Percentiles rank a stretch among this genome's conserved stretches.
Conservation (phyloP, 345 rosid genomes). For the Microcos paniculata region DNA sequence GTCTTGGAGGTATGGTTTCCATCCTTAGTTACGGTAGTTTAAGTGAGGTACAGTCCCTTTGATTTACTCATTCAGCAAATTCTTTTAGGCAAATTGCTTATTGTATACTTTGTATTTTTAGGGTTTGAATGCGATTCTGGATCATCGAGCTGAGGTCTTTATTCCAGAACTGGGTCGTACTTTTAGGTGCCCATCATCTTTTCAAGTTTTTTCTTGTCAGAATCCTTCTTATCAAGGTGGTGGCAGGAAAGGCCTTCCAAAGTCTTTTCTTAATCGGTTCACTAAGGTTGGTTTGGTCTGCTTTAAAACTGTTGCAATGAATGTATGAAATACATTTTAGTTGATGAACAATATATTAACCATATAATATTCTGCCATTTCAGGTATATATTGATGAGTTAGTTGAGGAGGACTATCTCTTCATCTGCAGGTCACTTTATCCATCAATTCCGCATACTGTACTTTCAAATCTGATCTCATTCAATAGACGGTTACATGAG, state of each 20-base stretch:
- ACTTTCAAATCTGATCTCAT: conserved; percentile 70
- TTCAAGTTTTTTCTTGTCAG: conserved; percentile 94
- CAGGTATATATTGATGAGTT: conserved; percentile 93
- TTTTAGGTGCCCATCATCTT: conserved; percentile 76
- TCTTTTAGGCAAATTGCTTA: background rate
- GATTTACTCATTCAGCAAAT: background rate
- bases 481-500: conserved; percentile 77
- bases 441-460: conserved; percentile 64
- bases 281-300: conserved; percentile 56
- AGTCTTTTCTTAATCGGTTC: conserved; percentile 91
- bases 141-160: conserved; percentile 94
- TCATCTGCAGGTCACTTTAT: conserved; percentile 71
- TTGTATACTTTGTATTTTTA: conserved; percentile 22
- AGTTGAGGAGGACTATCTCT: conserved; percentile 80
- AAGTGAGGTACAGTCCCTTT: background rate
- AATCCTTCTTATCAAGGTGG: conserved; percentile 98
- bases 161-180: conserved; percentile 88
- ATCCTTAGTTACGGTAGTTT: background rate
- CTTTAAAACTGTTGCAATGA: background rate
- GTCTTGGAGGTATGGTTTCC: conserved; percentile 67
- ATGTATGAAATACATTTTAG: background rate
- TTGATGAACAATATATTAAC: conserved; percentile 3
- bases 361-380: conserved; percentile 11
- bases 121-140: conserved; percentile 96
- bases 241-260: conserved; percentile 96